These are phyloP conservation scores for Rosellinia necatrix DNA, from an alignment of 2,329 filamentous ascomycete genomes.

Conservation along the genomic window DNA sequence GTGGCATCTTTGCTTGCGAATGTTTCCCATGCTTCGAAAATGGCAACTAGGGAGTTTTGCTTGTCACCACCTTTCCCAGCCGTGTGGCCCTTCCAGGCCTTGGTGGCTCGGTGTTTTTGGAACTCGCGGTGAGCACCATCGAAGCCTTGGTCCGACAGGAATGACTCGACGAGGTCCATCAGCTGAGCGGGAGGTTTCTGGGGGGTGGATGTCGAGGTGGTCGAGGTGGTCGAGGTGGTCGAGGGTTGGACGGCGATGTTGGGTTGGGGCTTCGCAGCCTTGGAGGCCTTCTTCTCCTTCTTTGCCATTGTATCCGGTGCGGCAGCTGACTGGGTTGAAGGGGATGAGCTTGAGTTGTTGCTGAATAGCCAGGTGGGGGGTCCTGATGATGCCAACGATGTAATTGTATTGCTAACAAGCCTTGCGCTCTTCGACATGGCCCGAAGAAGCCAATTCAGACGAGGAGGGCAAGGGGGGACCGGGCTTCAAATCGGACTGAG, in stretches of 20 bases:
- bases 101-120: conserved; percentile 63
- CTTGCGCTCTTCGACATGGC: conserved; percentile 27
- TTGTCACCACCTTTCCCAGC: conserved; percentile 37
- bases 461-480: neutral
- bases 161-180: conserved; percentile 68
- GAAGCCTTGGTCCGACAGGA: conserved; percentile 70
- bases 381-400: conserved; percentile 27
- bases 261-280: conserved; percentile 27
- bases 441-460: conserved; percentile 14
- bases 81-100: conserved; percentile 49
- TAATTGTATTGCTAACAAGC: conserved; percentile 20
- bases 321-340: conserved; percentile 7
- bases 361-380: conserved; percentile 43
- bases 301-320: conserved; percentile 34
- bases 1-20: conserved; percentile 41
- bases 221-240: conserved; percentile 31
- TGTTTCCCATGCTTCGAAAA: conserved; percentile 58
- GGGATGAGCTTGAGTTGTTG: conserved; percentile 37
- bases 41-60: conserved; percentile 50
- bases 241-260: conserved; percentile 12
- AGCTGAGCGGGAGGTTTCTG: conserved; percentile 61
- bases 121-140: conserved; percentile 64
- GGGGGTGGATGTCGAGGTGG: conserved; percentile 28
- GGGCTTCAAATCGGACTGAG: neutral
- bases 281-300: conserved; percentile 33